These are phyloP conservation scores for Chlamydomonas schloesseri DNA, from an alignment of 139 green algal genomes.

Conservation along the genomic window DNA sequence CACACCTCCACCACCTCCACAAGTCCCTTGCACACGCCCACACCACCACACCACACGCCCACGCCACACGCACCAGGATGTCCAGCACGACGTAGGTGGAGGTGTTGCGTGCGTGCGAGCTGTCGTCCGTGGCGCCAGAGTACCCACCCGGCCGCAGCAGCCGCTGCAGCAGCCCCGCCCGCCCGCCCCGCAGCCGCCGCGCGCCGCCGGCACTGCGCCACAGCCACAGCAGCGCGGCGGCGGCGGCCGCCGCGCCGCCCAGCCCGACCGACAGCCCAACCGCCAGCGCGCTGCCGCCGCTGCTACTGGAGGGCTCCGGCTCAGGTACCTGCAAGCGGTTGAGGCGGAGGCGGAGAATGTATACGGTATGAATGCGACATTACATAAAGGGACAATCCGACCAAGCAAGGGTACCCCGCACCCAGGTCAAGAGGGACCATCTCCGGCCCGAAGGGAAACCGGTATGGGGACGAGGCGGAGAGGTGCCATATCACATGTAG, in stretches of 20 bases:
- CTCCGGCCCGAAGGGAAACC: no score
- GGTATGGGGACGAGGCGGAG: no score
- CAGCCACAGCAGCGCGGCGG: background rate
- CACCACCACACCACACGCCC: background rate
- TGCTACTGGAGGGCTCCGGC: background rate
- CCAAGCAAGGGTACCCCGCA: no score
- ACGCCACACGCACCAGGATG: constrained; percentile 9
- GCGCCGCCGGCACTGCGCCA: background rate
- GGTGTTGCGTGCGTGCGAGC: background rate
- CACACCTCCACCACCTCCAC: no score
- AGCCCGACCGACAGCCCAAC: constrained; percentile 3
- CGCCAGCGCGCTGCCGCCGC: background rate
- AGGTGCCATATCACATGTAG: no score
- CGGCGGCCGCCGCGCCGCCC: background rate
- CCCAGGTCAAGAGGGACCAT: no score
- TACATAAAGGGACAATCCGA: no score
- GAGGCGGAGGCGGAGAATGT: no score
- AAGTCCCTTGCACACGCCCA: background rate
- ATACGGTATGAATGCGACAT: no score
- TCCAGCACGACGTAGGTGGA: constrained; percentile 41
- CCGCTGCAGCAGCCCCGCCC: background rate
- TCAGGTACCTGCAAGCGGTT: background rate
- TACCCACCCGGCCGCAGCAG: background rate
- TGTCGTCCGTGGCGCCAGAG: background rate
- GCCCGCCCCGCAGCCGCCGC: background rate